Evolutionary conservation across 345 rosid species (phyloP), one percentile per base, ranked within the genome.

Genomic region (Theobroma cacao): DNA sequence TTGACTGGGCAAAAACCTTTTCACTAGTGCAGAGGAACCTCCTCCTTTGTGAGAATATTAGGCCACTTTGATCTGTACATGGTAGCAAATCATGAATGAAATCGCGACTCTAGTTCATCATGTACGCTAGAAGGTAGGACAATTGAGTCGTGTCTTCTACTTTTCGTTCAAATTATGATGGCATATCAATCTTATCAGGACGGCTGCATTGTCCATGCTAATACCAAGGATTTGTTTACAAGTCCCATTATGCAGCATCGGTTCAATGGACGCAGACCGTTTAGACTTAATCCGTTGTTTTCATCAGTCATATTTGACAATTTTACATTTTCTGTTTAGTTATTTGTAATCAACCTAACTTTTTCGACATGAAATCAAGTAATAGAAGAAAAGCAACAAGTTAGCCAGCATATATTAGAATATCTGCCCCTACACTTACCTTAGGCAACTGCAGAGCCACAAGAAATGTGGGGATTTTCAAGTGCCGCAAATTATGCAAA

Each of bases 231-330:
- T 26, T 26, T 30, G 9, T 60, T 61, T 30, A n/a, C n/a, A 61
- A 15, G 40, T 61, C 40, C 17, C 62, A 58, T 58, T 26, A 62
- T 62, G 48, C 17, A 61, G 36, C 13, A 33, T 15, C 36, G 76
- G 30, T 70, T 20, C 80, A 41, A 41, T 30, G 74, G 65, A 80
- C 55, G 56, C 48, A 41, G 41, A 33, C 67, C 41, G 22, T 72
- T 62, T 40, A 22, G 53, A 58, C 31, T 50, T 69, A 69, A 52
- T 75, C 58, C 30, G 22, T 61, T 69, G 1, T 18, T 41, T 31
- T 6, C 20, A 34, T 43, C 20, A 40, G 40, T 66, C 33, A 66
- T 9, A 66, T 17, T 69, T 30, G 74, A 47, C 40, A 15, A 47
- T 26, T n/a, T n/a, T 7, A 7, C 56, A 45, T 45, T 69, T 71